These are phyloP conservation scores for Starmerella geochares DNA, from an alignment of 805 yeast genomes.

Conservation along the genomic window DNA sequence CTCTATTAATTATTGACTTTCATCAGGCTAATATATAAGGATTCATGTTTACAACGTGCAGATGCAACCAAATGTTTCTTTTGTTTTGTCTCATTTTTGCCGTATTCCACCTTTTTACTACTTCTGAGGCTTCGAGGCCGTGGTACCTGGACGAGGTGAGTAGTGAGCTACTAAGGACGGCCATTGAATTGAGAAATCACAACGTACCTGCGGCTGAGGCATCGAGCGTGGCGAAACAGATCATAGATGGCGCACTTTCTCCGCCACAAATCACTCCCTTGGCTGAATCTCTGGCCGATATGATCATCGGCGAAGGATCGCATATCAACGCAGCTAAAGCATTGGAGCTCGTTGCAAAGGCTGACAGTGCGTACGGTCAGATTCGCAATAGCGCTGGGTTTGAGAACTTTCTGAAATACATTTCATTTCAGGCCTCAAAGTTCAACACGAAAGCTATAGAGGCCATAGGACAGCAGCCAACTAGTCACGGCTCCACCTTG, in stretches of 20 bases:
- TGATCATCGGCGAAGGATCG: conserved; percentile 11
- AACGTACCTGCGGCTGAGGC: conserved; percentile 16
- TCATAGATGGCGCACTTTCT: conserved; percentile 18
- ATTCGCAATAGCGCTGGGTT: conserved; percentile 15
- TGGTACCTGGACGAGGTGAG: conserved; percentile 19
- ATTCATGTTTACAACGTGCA: background rate
- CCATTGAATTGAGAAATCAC: conserved; percentile 7
- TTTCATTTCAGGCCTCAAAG: conserved; percentile 11
- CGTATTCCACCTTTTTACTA: background rate
- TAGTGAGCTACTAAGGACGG: conserved; percentile 4
- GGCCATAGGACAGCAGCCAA: background rate
- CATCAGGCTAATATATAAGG: too few relatives aligned
- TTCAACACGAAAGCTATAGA: conserved; percentile 6
- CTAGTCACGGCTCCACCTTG: background rate
- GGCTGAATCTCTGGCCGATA: conserved; percentile 1
- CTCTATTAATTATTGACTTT: background rate
- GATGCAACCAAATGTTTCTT: background rate
- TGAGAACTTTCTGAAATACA: conserved; percentile 15
- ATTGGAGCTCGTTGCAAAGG: conserved; percentile 12
- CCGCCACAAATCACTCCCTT: conserved; percentile 21
- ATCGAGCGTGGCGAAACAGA: conserved; percentile 12
- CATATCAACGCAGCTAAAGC: conserved; percentile 5
- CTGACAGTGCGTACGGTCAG: conserved; percentile 14
- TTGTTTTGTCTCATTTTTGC: background rate
- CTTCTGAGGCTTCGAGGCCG: conserved; percentile 10